Evolutionary conservation across 2,329 filamentous ascomycete species (phyloP).

Genomic region (Hawksworthiomyces lignivorus): DNA sequence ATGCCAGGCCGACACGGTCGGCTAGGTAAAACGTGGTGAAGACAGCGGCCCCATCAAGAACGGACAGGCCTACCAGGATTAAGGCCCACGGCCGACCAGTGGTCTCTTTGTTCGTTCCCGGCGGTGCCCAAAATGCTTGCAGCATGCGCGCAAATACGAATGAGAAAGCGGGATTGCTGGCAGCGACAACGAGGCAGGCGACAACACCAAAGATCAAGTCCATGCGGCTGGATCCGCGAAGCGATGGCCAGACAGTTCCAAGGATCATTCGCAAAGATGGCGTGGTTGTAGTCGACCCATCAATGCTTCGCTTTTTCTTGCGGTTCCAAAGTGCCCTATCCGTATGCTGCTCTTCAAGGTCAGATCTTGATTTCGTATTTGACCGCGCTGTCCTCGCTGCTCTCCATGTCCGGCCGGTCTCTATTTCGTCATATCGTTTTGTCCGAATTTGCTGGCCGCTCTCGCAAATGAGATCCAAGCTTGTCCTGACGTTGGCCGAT

Average conservation of each 20-base stretch:
- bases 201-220: constrained; percentile 54
- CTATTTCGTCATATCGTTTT: no score
- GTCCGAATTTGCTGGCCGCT: no score
- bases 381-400: no score
- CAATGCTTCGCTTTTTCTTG: no score
- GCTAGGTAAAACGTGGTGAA: constrained; percentile 64
- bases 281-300: neutral
- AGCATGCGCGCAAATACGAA: constrained; percentile 68
- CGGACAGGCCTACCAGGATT: constrained; percentile 58
- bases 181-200: constrained; percentile 56
- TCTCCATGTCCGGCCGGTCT: no score
- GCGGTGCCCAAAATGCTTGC: constrained; percentile 54
- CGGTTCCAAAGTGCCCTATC: no score
- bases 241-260: constrained; percentile 60
- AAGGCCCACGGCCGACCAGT: constrained; percentile 60
- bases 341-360: no score
- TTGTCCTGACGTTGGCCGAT: no score
- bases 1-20: constrained; percentile 63
- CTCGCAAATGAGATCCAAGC: no score
- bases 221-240: constrained; percentile 44
- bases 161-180: constrained; percentile 61
- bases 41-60: constrained; percentile 56
- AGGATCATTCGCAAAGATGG: constrained; percentile 48
- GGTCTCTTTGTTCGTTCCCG: constrained; percentile 36
- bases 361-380: no score